A percentile compares a stretch with the other conserved stretches of the same genome.
Conservation (phyloP, 306 rosid species). For the Nissolia schottii region DNA sequence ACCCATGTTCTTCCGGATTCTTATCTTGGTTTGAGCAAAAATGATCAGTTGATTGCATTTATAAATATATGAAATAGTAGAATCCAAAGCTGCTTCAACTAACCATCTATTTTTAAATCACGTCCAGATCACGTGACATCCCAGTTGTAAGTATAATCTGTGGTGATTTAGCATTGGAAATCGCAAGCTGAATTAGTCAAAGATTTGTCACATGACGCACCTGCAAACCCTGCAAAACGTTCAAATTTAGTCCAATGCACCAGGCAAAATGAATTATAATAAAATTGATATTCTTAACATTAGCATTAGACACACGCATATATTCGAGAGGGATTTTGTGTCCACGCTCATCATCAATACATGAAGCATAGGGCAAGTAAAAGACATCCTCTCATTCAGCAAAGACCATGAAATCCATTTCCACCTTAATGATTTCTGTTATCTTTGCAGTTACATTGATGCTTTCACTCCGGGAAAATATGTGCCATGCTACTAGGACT, state of each 20-base stretch:
- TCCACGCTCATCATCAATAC: constrained; percentile 31
- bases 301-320: not conserved
- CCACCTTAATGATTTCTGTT: constrained; percentile 37
- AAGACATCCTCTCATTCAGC: constrained; percentile 41
- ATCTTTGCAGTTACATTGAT: constrained; percentile 42
- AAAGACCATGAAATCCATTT: constrained; percentile 54
- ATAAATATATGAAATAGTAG: constrained; percentile 40
- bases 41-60: constrained; percentile 30
- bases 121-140: constrained; percentile 62
- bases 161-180: constrained; percentile 64
- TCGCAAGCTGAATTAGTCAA: constrained; percentile 62
- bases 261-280: not conserved
- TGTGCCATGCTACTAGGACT: constrained; percentile 51
- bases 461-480: constrained; percentile 27
- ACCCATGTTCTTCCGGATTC: no score
- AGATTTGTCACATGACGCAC: constrained; percentile 66
- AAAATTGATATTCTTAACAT: not conserved
- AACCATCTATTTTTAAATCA: constrained; percentile 39
- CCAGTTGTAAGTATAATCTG: constrained; percentile 13
- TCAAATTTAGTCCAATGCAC: constrained; percentile 22
- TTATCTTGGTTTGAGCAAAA: constrained; percentile 21
- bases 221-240: constrained; percentile 31
- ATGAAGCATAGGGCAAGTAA: constrained; percentile 34
- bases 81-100: constrained; percentile 70
- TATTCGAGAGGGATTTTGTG: not conserved